Evolutionary conservation across 345 rosid species (phyloP).

Genomic region (Ailanthus altissimus): DNA sequence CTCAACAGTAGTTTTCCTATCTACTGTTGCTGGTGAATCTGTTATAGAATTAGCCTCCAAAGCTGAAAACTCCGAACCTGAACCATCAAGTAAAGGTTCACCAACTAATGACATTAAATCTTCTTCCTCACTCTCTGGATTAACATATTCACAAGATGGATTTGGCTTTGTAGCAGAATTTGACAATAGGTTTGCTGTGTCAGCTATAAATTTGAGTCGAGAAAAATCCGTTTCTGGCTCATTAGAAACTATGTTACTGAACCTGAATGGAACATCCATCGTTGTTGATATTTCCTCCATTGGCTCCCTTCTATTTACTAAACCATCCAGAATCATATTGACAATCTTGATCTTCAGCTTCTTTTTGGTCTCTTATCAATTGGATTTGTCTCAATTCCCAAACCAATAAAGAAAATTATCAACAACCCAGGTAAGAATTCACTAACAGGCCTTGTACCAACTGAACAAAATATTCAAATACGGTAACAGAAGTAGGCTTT

Average conservation of each 20-base stretch:
- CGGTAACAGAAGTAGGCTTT: neutral
- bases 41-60: conserved; percentile 23
- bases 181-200: conserved; percentile 29
- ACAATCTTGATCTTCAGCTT: neutral
- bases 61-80: conserved; percentile 1
- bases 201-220: conserved; percentile 31
- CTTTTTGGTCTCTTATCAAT: neutral
- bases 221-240: conserved; percentile 39
- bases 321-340: conserved; percentile 14
- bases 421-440: neutral
- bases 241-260: conserved; percentile 22
- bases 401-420: neutral
- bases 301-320: conserved; percentile 8
- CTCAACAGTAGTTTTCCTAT: conserved; percentile 9
- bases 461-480: neutral
- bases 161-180: conserved; percentile 19
- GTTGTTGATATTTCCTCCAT: conserved; percentile 58
- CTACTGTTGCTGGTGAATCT: conserved; percentile 18
- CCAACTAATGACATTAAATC: conserved; percentile 18
- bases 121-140: conserved; percentile 19
- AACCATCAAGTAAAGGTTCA: neutral
- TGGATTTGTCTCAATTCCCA: no score
- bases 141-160: conserved; percentile 1
- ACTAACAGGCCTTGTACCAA: neutral
- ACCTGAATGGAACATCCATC: conserved; percentile 45